Conservation (phyloP, 169 alveolate genomes). For the Plasmodium relictum region DNA sequence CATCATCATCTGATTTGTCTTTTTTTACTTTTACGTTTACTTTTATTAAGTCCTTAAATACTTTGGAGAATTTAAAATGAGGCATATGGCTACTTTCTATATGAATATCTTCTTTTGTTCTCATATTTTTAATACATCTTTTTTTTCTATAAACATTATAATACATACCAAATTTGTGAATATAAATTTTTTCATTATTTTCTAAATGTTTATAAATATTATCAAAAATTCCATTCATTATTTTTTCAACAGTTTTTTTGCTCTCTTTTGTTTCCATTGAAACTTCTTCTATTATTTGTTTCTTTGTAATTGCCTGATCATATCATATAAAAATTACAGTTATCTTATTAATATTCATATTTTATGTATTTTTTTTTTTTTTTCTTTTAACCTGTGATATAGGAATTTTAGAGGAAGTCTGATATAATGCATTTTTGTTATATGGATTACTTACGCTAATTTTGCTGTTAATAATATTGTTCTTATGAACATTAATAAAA, state of each 20-base stretch:
- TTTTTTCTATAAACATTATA: slow-evolving; percentile 64
- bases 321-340: background rate
- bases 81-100: slow-evolving; percentile 74
- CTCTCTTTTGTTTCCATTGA: slow-evolving; percentile 75
- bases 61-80: slow-evolving; percentile 68
- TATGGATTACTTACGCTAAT: slow-evolving; percentile 33
- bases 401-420: slow-evolving; percentile 51
- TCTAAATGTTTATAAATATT: slow-evolving; percentile 70
- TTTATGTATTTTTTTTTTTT: background rate
- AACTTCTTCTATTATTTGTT: slow-evolving; percentile 74
- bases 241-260: slow-evolving; percentile 72
- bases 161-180: slow-evolving; percentile 74
- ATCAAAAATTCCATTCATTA: slow-evolving; percentile 74
- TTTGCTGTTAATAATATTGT: slow-evolving; percentile 55
- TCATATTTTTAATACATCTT: slow-evolving; percentile 66
- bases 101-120: slow-evolving; percentile 68
- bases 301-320: slow-evolving; percentile 55
- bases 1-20: slow-evolving; percentile 19
- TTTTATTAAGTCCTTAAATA: slow-evolving; percentile 60
- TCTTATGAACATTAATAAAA: slow-evolving; percentile 73
- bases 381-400: slow-evolving; percentile 63
- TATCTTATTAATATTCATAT: background rate
- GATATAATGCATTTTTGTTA: slow-evolving; percentile 59
- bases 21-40: slow-evolving; percentile 49
- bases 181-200: slow-evolving; percentile 66